A percentile compares a stretch with the other conserved stretches of the same genome.
Evolutionary conservation across 2,329 filamentous ascomycete genomes (phyloP).

Genomic region (Pestalotiopsis sp.): DNA sequence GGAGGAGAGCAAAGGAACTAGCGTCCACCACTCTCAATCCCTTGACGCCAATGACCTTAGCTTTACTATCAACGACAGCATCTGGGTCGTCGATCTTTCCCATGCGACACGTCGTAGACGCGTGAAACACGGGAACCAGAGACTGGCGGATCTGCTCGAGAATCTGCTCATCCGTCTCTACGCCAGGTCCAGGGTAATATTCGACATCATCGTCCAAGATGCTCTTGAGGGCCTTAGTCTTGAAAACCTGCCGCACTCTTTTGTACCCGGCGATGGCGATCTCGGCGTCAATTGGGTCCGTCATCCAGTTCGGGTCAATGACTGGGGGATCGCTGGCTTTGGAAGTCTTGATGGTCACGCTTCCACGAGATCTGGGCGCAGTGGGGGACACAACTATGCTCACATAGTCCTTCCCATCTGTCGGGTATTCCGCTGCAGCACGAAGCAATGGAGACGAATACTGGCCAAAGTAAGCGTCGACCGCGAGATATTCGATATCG

Average conservation of each 20-base stretch:
- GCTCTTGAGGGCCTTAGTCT: background rate
- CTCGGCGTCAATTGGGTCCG: constrained; percentile 42
- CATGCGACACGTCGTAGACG: constrained; percentile 19
- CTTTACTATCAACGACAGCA: constrained; percentile 20
- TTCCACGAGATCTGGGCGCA: constrained; percentile 16
- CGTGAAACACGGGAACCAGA: constrained; percentile 18
- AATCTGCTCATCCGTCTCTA: constrained; percentile 15
- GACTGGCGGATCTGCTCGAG: constrained; percentile 4
- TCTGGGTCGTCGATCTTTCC: constrained; percentile 11
- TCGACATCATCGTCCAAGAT: constrained; percentile 1
- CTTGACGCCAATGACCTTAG: constrained; percentile 18
- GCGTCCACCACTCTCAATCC: constrained; percentile 16
- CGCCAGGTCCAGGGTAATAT: constrained; percentile 5
- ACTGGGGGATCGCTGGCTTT: constrained; percentile 19
- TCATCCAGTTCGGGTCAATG: constrained; percentile 49
- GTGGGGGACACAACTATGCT: constrained; percentile 4
- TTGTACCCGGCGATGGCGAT: constrained; percentile 44
- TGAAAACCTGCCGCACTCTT: constrained; percentile 36
- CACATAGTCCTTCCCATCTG: constrained; percentile 17
- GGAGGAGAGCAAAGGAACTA: constrained; percentile 14
- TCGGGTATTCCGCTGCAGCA: constrained; percentile 1
- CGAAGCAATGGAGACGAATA: constrained; percentile 1
- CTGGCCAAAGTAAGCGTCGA: constrained; percentile 16
- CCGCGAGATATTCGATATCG: constrained; percentile 19
- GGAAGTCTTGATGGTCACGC: constrained; percentile 15